Conservation (phyloP, 371 early-diverging fungal genomes). For the Syncephalis plumigaleata region DNA sequence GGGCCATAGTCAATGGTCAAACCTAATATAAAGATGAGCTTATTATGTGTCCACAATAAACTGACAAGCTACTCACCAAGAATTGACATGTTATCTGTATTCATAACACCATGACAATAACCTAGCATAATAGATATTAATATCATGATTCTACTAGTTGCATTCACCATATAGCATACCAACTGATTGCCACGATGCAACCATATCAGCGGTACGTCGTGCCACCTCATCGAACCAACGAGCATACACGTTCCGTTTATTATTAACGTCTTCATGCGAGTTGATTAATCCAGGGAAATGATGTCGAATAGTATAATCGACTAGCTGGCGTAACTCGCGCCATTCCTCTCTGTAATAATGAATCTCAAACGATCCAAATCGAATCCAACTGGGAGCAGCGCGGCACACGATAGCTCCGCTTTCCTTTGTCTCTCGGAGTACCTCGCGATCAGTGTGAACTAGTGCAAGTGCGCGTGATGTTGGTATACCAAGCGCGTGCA, state of each 20-base stretch:
- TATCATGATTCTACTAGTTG: too few species aligned
- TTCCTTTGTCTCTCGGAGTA: constrained; percentile 53
- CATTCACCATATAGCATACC: constrained; percentile 16
- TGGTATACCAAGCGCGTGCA: constrained; percentile 53
- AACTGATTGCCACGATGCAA: constrained; percentile 74
- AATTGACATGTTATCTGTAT: constrained; percentile 82
- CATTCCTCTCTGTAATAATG: constrained; percentile 47
- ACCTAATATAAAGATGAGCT: constrained; percentile 13
- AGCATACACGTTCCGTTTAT: constrained; percentile 6
- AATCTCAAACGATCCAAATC: constrained; percentile 82
- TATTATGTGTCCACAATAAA: background rate
- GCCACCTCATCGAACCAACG: constrained; percentile 40
- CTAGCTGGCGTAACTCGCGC: constrained; percentile 30
- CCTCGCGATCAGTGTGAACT: constrained; percentile 34
- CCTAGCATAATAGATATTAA: constrained; percentile 15
- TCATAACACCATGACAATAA: constrained; percentile 81
- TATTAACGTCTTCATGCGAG: constrained; percentile 15
- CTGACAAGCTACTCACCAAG: constrained; percentile 14
- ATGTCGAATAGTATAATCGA: constrained; percentile 44
- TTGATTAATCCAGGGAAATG: constrained; percentile 9
- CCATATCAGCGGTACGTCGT: constrained; percentile 50
- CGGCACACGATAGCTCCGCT: constrained; percentile 63
- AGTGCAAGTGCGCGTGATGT: constrained; percentile 63
- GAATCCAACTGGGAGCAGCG: constrained; percentile 63
- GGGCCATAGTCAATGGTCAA: constrained; percentile 85